A percentile compares a stretch with the other conserved stretches of the same genome.
Evolutionary conservation across 768 basidiomycete genomes (phyloP).

Genomic region (Lactifluus volemus): DNA sequence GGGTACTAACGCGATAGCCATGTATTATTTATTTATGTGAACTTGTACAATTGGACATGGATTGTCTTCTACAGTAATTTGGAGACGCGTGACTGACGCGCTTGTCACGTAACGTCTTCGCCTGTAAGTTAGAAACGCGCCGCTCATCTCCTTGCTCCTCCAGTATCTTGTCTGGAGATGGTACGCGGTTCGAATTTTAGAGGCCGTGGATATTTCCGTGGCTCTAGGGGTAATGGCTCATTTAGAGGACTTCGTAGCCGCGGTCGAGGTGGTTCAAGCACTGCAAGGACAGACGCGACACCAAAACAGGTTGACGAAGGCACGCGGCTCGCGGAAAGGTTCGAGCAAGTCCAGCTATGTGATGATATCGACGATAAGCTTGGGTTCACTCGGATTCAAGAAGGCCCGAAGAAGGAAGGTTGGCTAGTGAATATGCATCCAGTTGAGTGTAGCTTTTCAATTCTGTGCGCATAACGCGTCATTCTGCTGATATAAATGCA

Average conservation of each 20-base stretch:
- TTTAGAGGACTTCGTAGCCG: conserved; percentile 40
- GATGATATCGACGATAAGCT: conserved; percentile 94
- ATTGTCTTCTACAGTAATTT: background rate
- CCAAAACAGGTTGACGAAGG: conserved; percentile 84
- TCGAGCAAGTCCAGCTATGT: conserved; percentile 63
- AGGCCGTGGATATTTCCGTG: conserved; percentile 32
- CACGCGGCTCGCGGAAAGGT: conserved; percentile 74
- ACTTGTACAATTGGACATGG: conserved; percentile 1
- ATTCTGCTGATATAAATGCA: background rate
- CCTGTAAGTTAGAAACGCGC: background rate
- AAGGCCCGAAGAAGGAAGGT: conserved; percentile 70
- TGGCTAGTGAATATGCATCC: conserved; percentile 99
- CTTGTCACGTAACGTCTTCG: background rate
- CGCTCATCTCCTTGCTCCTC: background rate
- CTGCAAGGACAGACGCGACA: conserved; percentile 36
- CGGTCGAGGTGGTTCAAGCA: conserved; percentile 33
- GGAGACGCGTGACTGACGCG: conserved; percentile 10
- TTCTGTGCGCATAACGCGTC: background rate
- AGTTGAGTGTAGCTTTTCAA: conserved; percentile 37
- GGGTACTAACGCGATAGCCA: conserved; percentile 6
- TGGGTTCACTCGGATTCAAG: conserved; percentile 75
- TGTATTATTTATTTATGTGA: conserved; percentile 13
- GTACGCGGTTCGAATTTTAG: conserved; percentile 20
- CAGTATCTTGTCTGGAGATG: background rate
- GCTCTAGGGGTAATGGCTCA: conserved; percentile 29